Conservation (phyloP, 805 yeast genomes). For the Clavispora vitiphila region DNA sequence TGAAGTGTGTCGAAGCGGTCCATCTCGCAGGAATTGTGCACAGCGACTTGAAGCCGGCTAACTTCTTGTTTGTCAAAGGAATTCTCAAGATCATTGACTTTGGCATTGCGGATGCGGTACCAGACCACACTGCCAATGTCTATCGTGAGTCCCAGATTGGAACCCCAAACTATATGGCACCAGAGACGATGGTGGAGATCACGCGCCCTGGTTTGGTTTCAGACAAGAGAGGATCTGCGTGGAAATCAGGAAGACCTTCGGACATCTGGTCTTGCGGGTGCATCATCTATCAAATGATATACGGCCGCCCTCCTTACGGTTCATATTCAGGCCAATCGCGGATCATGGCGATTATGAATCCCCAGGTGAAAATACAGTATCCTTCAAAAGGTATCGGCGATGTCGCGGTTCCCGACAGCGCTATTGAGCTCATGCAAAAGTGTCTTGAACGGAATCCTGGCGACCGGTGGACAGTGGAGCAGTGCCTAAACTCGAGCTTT, state of each 20-base stretch:
- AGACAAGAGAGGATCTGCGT: conserved; percentile 22
- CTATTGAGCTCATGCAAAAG: conserved; percentile 63
- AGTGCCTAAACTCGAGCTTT: conserved; percentile 60
- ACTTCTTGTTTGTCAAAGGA: conserved; percentile 76
- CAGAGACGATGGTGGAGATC: conserved; percentile 78
- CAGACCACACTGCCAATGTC: conserved; percentile 85
- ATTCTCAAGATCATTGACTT: conserved; percentile 85
- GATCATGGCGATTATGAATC: conserved; percentile 80
- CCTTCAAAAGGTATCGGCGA: conserved; percentile 61
- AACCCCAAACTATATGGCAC: conserved; percentile 97
- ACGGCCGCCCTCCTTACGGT: conserved; percentile 90
- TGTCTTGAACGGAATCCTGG: conserved; percentile 71
- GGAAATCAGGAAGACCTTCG: conserved; percentile 91
- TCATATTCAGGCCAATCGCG: conserved; percentile 70
- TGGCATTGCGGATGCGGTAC: conserved; percentile 92
- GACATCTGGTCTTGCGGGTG: conserved; percentile 99
- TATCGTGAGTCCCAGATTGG: conserved; percentile 91
- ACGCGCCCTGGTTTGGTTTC: conserved; percentile 19
- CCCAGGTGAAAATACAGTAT: conserved; percentile 64
- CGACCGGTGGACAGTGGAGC: conserved; percentile 58
- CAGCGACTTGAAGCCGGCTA: conserved; percentile 67
- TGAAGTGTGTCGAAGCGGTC: conserved; percentile 82
- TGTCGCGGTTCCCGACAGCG: conserved; percentile 59
- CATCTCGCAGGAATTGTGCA: conserved; percentile 83
- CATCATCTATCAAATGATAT: conserved; percentile 90